phyloP scores from a whole-genome alignment of 2,329 filamentous ascomycete genomes.

The Paraphaeosphaeria minitans region DNA sequence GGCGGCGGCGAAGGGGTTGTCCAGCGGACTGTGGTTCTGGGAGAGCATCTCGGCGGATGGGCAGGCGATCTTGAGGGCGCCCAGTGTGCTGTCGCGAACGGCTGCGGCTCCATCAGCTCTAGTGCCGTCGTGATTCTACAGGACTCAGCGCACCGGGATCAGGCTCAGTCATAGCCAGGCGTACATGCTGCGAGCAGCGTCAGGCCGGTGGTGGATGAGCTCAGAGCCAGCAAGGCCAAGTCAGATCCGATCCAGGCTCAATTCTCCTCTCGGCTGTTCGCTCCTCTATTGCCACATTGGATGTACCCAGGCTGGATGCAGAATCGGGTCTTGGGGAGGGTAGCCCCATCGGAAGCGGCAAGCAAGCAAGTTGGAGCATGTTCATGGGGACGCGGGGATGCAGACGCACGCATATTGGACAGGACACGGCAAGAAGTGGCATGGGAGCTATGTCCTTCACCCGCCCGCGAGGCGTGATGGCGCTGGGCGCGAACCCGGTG shows the following conservation, averaged over 20 bases:
- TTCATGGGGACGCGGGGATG: not conserved
- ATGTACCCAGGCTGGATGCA: not conserved
- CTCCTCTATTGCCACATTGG: not conserved
- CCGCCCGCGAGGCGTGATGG: constrained; percentile 9
- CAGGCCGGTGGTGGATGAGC: not conserved
- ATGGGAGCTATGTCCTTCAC: constrained; percentile 1
- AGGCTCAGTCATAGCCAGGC: constrained; percentile 20
- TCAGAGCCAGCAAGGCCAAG: not conserved
- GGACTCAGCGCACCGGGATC: constrained; percentile 19
- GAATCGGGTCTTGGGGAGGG: not conserved
- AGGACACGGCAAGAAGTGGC: not conserved
- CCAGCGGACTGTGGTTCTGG: constrained; percentile 19
- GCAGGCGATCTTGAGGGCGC: constrained; percentile 43
- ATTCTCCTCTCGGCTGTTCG: not conserved
- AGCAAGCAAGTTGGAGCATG: not conserved
- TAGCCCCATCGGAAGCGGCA: not conserved
- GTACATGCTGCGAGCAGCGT: constrained; percentile 16
- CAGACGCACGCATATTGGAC: constrained; percentile 3
- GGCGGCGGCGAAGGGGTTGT: constrained; percentile 31
- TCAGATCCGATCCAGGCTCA: not conserved
- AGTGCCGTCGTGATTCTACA: constrained; percentile 14
- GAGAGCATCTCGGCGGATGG: constrained; percentile 42
- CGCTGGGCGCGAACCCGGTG: constrained; percentile 1
- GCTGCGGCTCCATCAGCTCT: constrained; percentile 27
- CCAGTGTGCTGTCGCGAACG: constrained; percentile 44